Percentiles rank a stretch among this genome's conserved stretches.
Evolutionary conservation across 345 rosid genomes (phyloP).

Genomic region (Eucalyptus tenuipes): DNA sequence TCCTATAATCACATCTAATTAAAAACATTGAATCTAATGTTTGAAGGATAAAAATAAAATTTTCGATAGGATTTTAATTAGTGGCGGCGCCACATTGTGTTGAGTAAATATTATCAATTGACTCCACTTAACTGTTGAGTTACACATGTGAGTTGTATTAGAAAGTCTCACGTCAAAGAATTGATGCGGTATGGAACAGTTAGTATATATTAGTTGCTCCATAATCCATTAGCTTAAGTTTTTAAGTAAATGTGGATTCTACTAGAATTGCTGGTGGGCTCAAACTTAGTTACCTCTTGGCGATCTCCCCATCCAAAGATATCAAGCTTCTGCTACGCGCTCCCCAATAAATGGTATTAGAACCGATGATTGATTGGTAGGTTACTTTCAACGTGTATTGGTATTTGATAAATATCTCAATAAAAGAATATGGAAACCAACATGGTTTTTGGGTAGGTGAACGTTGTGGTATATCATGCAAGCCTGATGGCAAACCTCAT

Average conservation of each 20-base stretch:
- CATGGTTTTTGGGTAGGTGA: too few species aligned
- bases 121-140: neutral
- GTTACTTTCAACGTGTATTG: neutral
- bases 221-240: neutral
- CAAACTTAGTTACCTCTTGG: neutral
- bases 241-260: neutral
- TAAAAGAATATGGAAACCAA: too few species aligned
- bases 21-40: neutral
- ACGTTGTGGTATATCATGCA: fast-evolving
- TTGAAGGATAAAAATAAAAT: neutral
- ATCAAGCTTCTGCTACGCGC: fast-evolving
- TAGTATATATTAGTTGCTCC: too few species aligned
- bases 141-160: too few species aligned
- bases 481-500: fast-evolving
- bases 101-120: neutral
- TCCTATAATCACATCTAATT: neutral
- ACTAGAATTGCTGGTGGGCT: neutral
- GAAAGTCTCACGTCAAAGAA: too few species aligned
- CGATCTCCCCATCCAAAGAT: neutral
- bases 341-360: neutral
- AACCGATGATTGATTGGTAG: neutral
- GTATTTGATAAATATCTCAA: neutral
- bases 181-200: too few species aligned
- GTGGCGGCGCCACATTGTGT: neutral
- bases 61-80: neutral